These are phyloP conservation scores for Aspergillus pseudoviridinutans DNA, from an alignment of 2,329 filamentous ascomycete genomes.

Conservation along the genomic window DNA sequence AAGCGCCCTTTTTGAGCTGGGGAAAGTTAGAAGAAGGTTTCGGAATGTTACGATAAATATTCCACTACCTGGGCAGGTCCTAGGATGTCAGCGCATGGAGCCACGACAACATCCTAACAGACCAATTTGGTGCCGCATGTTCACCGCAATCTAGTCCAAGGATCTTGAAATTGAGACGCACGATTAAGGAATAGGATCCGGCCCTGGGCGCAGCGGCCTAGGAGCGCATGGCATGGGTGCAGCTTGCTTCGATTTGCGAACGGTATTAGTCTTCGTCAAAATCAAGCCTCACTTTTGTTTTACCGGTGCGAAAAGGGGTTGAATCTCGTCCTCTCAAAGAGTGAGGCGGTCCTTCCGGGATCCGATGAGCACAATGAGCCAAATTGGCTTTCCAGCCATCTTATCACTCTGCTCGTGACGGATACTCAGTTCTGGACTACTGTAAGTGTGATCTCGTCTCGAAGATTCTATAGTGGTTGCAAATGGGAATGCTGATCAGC, in stretches of 20 bases:
- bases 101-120: conserved; percentile 32
- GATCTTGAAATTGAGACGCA: conserved; percentile 7
- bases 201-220: conserved; percentile 2
- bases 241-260: conserved; percentile 14
- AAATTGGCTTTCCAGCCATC: conserved; percentile 7
- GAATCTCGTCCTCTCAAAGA: conserved; percentile 21
- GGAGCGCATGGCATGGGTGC: conserved; percentile 4
- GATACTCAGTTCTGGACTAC: conserved; percentile 6
- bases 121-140: conserved; percentile 23
- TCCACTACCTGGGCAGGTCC: conserved; percentile 4
- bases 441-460: conserved; percentile 6
- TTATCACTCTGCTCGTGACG: conserved; percentile 7
- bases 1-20: conserved; percentile 1
- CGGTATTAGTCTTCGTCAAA: conserved; percentile 10
- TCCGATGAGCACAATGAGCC: conserved; percentile 17
- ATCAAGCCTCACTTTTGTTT: conserved; percentile 23
- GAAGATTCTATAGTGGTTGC: conserved; percentile 5
- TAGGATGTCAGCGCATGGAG: conserved; percentile 23
- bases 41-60: conserved; percentile 5
- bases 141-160: conserved; percentile 12
- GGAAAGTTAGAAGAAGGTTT: conserved; percentile 1
- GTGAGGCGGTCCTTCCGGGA: conserved; percentile 31
- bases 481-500: conserved; percentile 10
- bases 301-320: conserved; percentile 21
- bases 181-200: conserved; percentile 1